Base-by-base conservation (phyloP, 2,329 filamentous ascomycete genomes). In the Phaeophleospora eucalypticola region DNA sequence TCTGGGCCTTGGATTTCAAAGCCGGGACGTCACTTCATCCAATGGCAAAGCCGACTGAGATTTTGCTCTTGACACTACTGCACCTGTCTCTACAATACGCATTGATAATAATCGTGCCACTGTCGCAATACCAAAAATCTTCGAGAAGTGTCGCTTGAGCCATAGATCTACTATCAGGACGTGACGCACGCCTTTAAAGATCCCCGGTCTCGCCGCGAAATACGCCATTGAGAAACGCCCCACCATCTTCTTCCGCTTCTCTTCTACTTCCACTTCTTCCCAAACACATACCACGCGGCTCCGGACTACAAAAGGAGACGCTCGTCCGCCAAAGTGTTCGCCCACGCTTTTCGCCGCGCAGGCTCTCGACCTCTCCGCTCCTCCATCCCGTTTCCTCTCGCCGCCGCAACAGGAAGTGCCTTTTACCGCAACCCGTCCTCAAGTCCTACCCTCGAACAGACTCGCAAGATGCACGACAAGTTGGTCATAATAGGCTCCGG, bases 401-500 rank as follows among this genome's bases (percentile, higher is more conserved):
- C 88, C 65, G 83, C 82, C 53, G 86, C 86, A 39, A 12, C 24
- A 29, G 24, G 24, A 29, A 78, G 84, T 54, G 78, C 83, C 34
- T 76, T 87, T 52, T 79, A 83, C 75, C 49, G 65, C 63, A 47
- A 63, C 59, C 58, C 66, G 46, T 57, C 44, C 43, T 46, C 45
- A 44, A 53, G 58, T 66, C 59, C 49, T n/a, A 42, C 45, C 43
- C 54, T 53, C 24, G 48, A 53, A 14, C 60, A 61, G 48, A 69
- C 66, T 49, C 69, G 76, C 65, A 89, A 79, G 66, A 95, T 95
- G 85, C 93, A 97, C 72, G 87, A 81, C 74, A 93, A 91, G 72
- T 84, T 96, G 64, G 87, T 96, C 66, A 89, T 63, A 53, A 63
- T 64, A 49, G 59, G 93, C 76, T 98, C 93, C 53, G 93, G 93